Evolutionary conservation across 202 grass and related monocot genomes (phyloP), one percentile per base, ranked within the genome.

Genomic region (Tripidium arundinaceum): DNA sequence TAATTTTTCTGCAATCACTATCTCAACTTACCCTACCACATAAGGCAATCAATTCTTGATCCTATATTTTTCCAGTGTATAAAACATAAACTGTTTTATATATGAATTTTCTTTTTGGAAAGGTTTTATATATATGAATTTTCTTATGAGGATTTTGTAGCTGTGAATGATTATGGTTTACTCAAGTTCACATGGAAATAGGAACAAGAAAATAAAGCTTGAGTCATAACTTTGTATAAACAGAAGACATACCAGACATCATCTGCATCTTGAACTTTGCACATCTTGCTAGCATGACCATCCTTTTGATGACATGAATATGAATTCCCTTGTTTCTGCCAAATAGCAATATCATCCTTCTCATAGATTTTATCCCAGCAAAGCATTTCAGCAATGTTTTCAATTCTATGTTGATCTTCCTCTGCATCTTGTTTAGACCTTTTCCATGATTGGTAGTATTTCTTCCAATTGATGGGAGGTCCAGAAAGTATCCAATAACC

Each of bases 401-500:
- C 85, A 29, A 94, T 97, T 67, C 14, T 86, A n/a, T 38, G 82
- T 75, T 91, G 86, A 72, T 92, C 87, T 47, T 68, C 78, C 54
- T 94, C 81, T 38, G 81, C 52, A 68, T 92, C 94, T 72, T 94
- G 76, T 81, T 87, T 87, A n/a, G 87, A 86, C 76, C 55, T 83
- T 70, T 94, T 86, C 91, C 89, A 94, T 62, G 83, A 63, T 84
- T 94, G 76, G 74, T 87, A 84, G 65, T 91, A 66, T 67, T 45
- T 71, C 72, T 64, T 88, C 94, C 94, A 97, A 73, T 94, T 94
- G 31, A 93, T 89, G 50, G 91, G 91, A 86, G 91, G 91, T 15
- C 94, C 89, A 75, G 94, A 97, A 34, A 97, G 80, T 76, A 97
- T 84, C 91, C 91, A 97, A 83, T 94, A 97, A 43, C 94, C 94